Evolutionary conservation across 768 basidiomycete genomes (phyloP), one percentile per base, ranked within the genome.

Genomic region (Russula compacta): DNA sequence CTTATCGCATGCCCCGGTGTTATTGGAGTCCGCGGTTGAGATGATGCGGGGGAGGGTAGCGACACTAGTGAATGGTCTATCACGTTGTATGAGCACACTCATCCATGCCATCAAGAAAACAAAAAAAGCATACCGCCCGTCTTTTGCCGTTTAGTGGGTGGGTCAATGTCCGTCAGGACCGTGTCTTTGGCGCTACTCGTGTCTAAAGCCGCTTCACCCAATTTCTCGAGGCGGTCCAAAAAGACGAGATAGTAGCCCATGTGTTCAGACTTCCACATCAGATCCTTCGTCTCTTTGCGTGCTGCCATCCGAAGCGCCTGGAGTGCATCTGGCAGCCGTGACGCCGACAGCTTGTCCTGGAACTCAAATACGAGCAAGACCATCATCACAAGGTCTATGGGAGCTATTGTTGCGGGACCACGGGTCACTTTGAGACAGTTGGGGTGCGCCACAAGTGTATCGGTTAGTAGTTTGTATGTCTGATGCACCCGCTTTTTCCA

Each of bases 371-470:
- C 57, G 40, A 67, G 66, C 2, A 66, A 12, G 0, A 57, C 38
- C 49, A 64, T 60, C 56, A 60, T 56, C 5, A 67, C 63, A 6
- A 67, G 59, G 43, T 67, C 67, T 14, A 67, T 56, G 3, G 67
- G 67, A 6, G 67, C 65, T 42, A 67, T 51, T 6, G 58, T 67
- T 2, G 51, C 36, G 5, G 65, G 67, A 15, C 65, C 61, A 4
- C 46, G 55, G 8, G 58, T 36, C 32, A 66, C 65, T 5, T 60
- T 49, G 24, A 66, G 63, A 32, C 56, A 60, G 1, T 51, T n/a
- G 3, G 53, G 51, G 36, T 66, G 24, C 5, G 42, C 52, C 4
- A 21, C 21, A 38, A 66, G n/a, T 1, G 63, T 53, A 42, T 67
- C 58, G 8, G 56, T 9, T 8, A 67, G 61, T 4, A 66, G 12